Base-by-base conservation (phyloP, 306 rosid species). In the Alnus glutinosa region DNA sequence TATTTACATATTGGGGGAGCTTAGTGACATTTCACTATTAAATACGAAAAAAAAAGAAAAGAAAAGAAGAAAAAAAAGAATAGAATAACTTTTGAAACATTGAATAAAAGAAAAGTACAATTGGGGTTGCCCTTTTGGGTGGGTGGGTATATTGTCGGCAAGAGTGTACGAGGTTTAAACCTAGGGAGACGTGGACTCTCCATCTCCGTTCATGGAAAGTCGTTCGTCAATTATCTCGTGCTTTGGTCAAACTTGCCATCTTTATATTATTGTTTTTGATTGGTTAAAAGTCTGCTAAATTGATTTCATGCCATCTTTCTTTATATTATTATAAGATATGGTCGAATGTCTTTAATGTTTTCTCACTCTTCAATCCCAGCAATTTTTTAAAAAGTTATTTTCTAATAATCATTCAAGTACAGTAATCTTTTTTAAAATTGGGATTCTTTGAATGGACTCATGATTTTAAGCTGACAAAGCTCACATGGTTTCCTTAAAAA, bases 131-230 rank as follows among this genome's bases (percentile, higher is more conserved):
- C 57, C 63, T 46, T 83, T 79, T 66, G 37, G 78, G 66, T 73
- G 85, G 75, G 71, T 49, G 14, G 3, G 14, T 47, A 57, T 58
- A 47, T 66, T 84, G 93, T 86, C 88, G 88, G 90, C 87, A 89
- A 73, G 82, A 14, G 63, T 75, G 93, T 89, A 92, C 93, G 93
- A 90, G 97, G 94, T 92, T 92, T 84, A 72, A 66, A 44, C 76
- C 68, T 80, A 69, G 86, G 89, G 88, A 80, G 94, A 90, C 98
- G 97, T 92, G 97, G 96, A 78, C 77, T 86, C 83, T 81, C 44
- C 85, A 76, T 68, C 86, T 88, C 97, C 98, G 77, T 89, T 82
- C 90, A 79, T 85, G 50, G 69, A 85, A 85, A 85, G 75, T 18
- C 47, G 12, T 50, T 59, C 62, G 57, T 67, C 39, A 76, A 77